Evolutionary conservation across 306 rosid genomes (phyloP).

Genomic region (Nissolia schottii): DNA sequence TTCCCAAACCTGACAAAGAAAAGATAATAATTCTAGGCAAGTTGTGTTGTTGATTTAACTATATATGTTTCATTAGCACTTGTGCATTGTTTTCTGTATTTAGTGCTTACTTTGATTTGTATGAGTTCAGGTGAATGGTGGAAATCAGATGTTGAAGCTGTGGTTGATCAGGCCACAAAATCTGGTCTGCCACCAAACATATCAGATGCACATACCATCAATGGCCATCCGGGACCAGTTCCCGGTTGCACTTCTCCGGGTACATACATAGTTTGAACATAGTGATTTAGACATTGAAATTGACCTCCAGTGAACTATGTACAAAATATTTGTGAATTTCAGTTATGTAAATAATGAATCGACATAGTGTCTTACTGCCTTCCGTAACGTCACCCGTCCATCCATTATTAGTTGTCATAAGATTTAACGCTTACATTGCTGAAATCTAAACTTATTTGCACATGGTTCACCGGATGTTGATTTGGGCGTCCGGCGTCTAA

Average conservation of each 20-base stretch:
- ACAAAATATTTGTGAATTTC: no score
- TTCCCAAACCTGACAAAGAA: constrained; percentile 57
- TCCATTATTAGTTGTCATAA: no score
- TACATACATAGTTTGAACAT: no score
- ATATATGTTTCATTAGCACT: background rate
- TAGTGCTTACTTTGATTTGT: background rate
- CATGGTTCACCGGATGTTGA: no score
- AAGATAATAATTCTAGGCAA: constrained; percentile 52
- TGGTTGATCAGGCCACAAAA: constrained; percentile 39
- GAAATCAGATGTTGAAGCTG: constrained; percentile 74
- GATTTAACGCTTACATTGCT: no score
- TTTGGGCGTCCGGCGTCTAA: no score
- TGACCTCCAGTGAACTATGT: no score
- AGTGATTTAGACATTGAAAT: no score
- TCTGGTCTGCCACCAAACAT: constrained; percentile 62
- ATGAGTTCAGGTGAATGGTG: constrained; percentile 65
- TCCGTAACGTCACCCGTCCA: no score
- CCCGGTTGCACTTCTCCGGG: constrained; percentile 59
- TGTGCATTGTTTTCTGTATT: background rate
- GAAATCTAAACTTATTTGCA: no score
- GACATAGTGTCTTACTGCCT: no score
- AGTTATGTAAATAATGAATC: no score
- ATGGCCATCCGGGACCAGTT: constrained; percentile 58
- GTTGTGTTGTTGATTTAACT: background rate
- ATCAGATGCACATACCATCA: constrained; percentile 70